Evolutionary conservation across 2,329 filamentous ascomycete species (phyloP), one percentile per base, ranked within the genome.

Genomic region (Zalaria sp.): DNA sequence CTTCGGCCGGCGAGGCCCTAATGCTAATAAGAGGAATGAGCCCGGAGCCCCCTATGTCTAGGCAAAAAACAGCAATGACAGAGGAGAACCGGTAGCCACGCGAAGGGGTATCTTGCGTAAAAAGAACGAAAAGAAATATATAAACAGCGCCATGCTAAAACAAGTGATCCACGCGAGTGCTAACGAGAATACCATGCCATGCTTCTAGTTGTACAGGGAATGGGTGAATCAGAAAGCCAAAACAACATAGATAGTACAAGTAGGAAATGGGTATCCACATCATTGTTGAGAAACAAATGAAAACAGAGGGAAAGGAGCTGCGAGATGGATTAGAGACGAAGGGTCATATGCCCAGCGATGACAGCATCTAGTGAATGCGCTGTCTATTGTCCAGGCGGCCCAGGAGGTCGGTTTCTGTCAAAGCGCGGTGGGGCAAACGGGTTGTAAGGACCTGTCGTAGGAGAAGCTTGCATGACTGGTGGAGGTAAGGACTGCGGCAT

Each of bases 401-500:
- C 8, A 9, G 27, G 29, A 34, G 9, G 18, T 31, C 9, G 7
- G 7, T n/a, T 32, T 7, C n/a, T 32, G n/a, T 32, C 29, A n/a
- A 7, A 32, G n/a, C 29, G 29, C n/a, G 29, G 42, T 38, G 42
- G 26, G 5, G 52, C 53, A 39, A 55, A 59, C 5, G 57, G 56
- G 42, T 59, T 58, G 49, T 49, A 53, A 9, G 56, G 56, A 25
- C 57, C 57, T 25, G 55, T 57, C 35, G 53, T 51, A 9, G 56
- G 57, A 18, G 51, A 42, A n/a, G 55, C 52, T 38, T 57, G 57
- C 53, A 58, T 56, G 25, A 57, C 31, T 10, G 46, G 44, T 29
- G 43, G 46, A 31, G 40, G 39, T 8, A 39, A 39, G n/a, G 34
- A n/a, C 7, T 7, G n/a, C 29, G 29, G n/a, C n/a, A 7, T n/a